A percentile compares a stretch with the other conserved stretches of the same genome.
Conservation (phyloP, 495 filamentous ascomycete genomes). For the Hypoxylon rickii region DNA sequence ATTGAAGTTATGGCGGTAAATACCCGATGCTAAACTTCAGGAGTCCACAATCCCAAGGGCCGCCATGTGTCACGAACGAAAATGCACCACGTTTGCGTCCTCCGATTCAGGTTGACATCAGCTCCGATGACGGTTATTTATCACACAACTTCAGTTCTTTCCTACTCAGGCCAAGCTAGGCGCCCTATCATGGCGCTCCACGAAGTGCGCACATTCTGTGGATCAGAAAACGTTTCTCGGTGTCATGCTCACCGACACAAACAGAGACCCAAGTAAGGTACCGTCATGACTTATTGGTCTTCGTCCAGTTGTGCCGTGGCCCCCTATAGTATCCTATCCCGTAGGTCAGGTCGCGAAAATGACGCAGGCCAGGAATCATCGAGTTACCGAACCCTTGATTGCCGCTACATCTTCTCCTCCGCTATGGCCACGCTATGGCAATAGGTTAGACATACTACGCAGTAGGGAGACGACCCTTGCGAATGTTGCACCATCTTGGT, state of each 20-base stretch:
- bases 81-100: slow-evolving; percentile 22
- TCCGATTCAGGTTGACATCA: slow-evolving; percentile 3
- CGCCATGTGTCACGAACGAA: slow-evolving; percentile 30
- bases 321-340: too few relatives aligned
- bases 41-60: background rate
- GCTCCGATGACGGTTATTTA: background rate
- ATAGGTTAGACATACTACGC: too few relatives aligned
- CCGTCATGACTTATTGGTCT: background rate
- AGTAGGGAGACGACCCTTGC: background rate
- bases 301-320: too few relatives aligned
- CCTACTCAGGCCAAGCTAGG: background rate
- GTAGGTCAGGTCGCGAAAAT: background rate
- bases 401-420: too few relatives aligned
- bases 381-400: background rate
- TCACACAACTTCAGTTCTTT: too few relatives aligned
- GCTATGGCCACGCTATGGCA: too few relatives aligned
- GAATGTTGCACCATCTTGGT: slow-evolving; percentile 12
- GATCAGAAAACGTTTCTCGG: background rate
- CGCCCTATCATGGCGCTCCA: slow-evolving; percentile 26
- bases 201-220: slow-evolving; percentile 16
- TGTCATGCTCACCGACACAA: slow-evolving; percentile 23
- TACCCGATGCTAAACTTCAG: too few relatives aligned
- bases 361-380: background rate
- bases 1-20: background rate
- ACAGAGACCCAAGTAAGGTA: background rate